Conservation (phyloP, 306 rosid species). For the Cotoneaster glaucophyllus region DNA sequence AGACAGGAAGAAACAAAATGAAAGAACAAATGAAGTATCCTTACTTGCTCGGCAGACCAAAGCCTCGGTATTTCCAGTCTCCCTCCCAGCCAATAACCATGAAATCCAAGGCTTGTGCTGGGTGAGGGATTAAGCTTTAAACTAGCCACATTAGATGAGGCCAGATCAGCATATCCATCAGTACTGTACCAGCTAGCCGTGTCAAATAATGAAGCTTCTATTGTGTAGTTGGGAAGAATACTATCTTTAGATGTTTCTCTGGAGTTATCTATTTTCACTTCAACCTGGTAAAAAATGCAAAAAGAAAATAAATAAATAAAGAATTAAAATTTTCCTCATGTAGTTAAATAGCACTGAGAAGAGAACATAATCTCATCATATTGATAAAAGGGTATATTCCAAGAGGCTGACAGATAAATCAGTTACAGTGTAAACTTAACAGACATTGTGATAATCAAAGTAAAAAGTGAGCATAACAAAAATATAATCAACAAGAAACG, state of each 20-base stretch:
- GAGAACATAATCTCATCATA: background rate
- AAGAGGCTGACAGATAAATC: background rate
- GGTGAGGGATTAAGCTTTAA: constrained; percentile 45
- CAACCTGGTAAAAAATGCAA: constrained; percentile 52
- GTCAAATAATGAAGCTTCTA: constrained; percentile 72
- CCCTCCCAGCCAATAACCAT: constrained; percentile 61
- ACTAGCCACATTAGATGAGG: constrained; percentile 57
- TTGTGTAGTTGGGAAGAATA: constrained; percentile 45
- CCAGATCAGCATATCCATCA: constrained; percentile 51
- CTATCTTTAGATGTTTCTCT: constrained; percentile 47
- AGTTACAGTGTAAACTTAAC: background rate
- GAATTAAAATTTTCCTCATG: constrained; percentile 7
- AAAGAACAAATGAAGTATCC: constrained; percentile 15
- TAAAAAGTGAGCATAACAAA: background rate
- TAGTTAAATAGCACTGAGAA: background rate
- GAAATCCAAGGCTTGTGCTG: constrained; percentile 43
- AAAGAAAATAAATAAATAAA: constrained; percentile 6
- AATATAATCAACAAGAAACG: background rate
- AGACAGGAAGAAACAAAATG: background rate
- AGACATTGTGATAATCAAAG: background rate
- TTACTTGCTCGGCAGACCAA: constrained; percentile 95
- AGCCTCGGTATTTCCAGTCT: constrained; percentile 64
- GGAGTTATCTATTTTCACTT: constrained; percentile 75
- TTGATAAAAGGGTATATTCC: background rate
- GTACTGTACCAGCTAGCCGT: constrained; percentile 47